Evolutionary conservation across 2,329 filamentous ascomycete species (phyloP).

Genomic region (Atkinsonella hypoxylon): DNA sequence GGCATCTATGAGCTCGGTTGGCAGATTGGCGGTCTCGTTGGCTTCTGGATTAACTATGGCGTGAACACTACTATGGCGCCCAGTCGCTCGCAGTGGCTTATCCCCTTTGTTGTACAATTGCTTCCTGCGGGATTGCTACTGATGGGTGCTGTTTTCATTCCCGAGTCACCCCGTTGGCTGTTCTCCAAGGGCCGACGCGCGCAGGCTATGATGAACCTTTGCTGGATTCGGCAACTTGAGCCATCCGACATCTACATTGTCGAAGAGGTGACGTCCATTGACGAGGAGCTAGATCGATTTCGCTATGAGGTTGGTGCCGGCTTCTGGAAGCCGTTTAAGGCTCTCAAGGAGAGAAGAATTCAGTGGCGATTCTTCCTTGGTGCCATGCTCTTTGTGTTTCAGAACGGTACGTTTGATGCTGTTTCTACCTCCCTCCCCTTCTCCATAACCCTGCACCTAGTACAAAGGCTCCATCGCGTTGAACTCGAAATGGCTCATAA

Average conservation of each 20-base stretch:
- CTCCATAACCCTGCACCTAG: background rate
- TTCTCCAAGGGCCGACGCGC: slow-evolving; percentile 50
- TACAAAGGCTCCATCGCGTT: too few relatives aligned
- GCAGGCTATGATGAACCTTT: slow-evolving; percentile 43
- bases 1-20: slow-evolving; percentile 13
- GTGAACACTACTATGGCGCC: slow-evolving; percentile 37
- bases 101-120: slow-evolving; percentile 55
- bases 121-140: slow-evolving; percentile 54
- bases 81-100: slow-evolving; percentile 45
- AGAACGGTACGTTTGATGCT: slow-evolving; percentile 43
- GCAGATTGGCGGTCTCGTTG: slow-evolving; percentile 12
- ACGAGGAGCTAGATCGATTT: slow-evolving; percentile 56
- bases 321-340: slow-evolving; percentile 62
- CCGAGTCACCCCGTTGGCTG: slow-evolving; percentile 59
- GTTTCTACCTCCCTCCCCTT: too few relatives aligned
- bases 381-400: slow-evolving; percentile 63
- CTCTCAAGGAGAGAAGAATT: slow-evolving; percentile 42
- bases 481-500: too few relatives aligned
- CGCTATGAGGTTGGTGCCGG: slow-evolving; percentile 51
- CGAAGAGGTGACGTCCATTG: slow-evolving; percentile 61
- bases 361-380: slow-evolving; percentile 65
- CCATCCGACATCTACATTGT: slow-evolving; percentile 52
- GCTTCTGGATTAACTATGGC: slow-evolving; percentile 38
- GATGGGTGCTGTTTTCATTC: slow-evolving; percentile 45
- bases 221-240: slow-evolving; percentile 52